Evolutionary conservation across 768 basidiomycete genomes (phyloP), one percentile per base, ranked within the genome.

Genomic region (Hirschioporus abietinus): DNA sequence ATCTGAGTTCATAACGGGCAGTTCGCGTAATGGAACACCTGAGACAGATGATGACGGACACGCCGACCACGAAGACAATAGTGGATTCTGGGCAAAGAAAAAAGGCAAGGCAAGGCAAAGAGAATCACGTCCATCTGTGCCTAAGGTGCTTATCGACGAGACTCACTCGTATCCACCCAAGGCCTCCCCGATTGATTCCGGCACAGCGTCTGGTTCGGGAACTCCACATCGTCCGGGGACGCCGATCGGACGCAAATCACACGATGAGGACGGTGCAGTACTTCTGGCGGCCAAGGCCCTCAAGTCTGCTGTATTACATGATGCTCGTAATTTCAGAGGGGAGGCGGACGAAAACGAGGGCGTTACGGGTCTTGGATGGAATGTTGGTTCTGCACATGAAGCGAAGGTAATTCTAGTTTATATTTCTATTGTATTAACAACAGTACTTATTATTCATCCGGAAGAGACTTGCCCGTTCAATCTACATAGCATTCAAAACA

Each of bases 241-340:
- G 68, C 30, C 68, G 65, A 64, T 66, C 61, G 57, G 67, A 69
- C 60, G 69, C 74, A 67, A 66, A 70, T 72, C 64, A 59, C 72
- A 66, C 67, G 73, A 68, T 72, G 78, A 70, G 7, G 71, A 64
- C 35, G 63, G 25, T 27, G 82, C 81, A 15, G 73, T 86, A 20
- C 75, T 82, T 23, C 79, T 82, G 36, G 89, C 89, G 10, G 90
- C 87, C 1, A 89, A 84, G 72, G 85, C 80, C 10, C 68, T 92
- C 57, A 90, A 87, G 76, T 82, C 82, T n/a, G 88, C 88, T 1
- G 81, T 91, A 7, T 75, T 92, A 58, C 90, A 92, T 71, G 91
- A 92, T 75, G 91, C 91, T 30, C 83, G 90, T 18, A 90, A 90
- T 70, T 79, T 92, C 66, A 79, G 76, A 64, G 87, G 88, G 12